phyloP scores from a whole-genome alignment of 495 filamentous ascomycete genomes.

The Neurospora sp. region DNA sequence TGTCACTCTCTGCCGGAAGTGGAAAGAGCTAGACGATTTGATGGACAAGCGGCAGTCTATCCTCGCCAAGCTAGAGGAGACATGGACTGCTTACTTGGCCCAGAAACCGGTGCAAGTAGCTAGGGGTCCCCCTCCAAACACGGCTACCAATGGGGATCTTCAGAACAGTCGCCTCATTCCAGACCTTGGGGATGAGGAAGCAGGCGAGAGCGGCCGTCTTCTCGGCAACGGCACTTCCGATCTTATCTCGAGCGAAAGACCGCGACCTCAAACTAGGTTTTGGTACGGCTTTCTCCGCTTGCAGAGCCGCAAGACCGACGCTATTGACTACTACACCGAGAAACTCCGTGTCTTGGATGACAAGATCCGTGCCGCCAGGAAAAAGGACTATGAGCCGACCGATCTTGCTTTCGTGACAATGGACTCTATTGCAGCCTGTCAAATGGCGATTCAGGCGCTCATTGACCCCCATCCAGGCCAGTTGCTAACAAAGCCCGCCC shows the following conservation, averaged over 20 bases:
- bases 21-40: slow-evolving; percentile 70
- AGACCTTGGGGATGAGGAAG: slow-evolving; percentile 26
- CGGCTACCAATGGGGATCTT: neutral
- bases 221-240: slow-evolving; percentile 33
- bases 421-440: slow-evolving; percentile 82
- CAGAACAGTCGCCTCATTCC: neutral
- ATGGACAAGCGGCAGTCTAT: slow-evolving; percentile 55
- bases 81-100: slow-evolving; percentile 59
- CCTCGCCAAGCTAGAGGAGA: slow-evolving; percentile 69
- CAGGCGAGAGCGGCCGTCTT: slow-evolving; percentile 37
- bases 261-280: slow-evolving; percentile 59
- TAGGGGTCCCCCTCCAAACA: slow-evolving; percentile 2
- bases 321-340: slow-evolving; percentile 88
- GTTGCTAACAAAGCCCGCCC: slow-evolving; percentile 75
- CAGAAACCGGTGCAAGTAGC: slow-evolving; percentile 13
- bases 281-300: slow-evolving; percentile 74
- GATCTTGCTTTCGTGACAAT: slow-evolving; percentile 93
- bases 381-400: slow-evolving; percentile 67
- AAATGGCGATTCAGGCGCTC: slow-evolving; percentile 90
- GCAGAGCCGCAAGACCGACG: slow-evolving; percentile 66
- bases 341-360: slow-evolving; percentile 75
- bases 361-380: slow-evolving; percentile 56
- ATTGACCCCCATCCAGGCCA: slow-evolving; percentile 80
- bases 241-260: slow-evolving; percentile 20
- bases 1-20: slow-evolving; percentile 79